These are phyloP conservation scores for Aspergillus kassunensis DNA, from an alignment of 495 filamentous ascomycete genomes.

Conservation along the genomic window DNA sequence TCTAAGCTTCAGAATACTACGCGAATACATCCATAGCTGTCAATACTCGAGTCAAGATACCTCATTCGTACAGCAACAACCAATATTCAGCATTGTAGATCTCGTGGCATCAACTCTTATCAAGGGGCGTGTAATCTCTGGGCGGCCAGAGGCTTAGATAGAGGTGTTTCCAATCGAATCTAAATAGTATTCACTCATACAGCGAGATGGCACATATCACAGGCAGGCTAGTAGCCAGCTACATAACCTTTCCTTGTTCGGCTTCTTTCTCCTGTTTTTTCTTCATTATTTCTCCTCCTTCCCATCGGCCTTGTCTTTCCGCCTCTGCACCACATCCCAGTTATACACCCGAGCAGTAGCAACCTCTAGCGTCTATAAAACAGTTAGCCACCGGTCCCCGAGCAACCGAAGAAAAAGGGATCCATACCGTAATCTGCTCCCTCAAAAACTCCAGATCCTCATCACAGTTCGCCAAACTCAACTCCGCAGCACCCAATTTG, in stretches of 20 bases:
- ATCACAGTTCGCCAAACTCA: constrained; percentile 77
- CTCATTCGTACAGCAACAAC: no score
- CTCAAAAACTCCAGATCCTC: constrained; percentile 95
- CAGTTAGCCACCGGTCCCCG: constrained; percentile 23
- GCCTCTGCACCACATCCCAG: constrained; percentile 91
- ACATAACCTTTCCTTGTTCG: constrained; percentile 14
- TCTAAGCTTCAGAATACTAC: no score
- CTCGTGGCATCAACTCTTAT: no score
- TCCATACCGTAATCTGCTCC: constrained; percentile 87
- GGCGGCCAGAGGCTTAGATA: neutral
- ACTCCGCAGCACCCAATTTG: constrained; percentile 75
- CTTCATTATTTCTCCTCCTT: constrained; percentile 32
- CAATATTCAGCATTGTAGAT: no score
- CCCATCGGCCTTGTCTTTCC: constrained; percentile 77
- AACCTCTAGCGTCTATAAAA: constrained; percentile 81
- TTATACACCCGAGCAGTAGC: constrained; percentile 97
- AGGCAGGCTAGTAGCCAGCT: constrained; percentile 8
- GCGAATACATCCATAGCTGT: no score
- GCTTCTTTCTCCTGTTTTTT: constrained; percentile 20
- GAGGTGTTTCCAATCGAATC: neutral
- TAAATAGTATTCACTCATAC: neutral
- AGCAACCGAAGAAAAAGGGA: constrained; percentile 3
- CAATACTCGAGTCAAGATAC: no score
- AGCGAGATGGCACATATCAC: neutral
- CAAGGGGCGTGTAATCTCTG: neutral